Evolutionary conservation across 164 flowering plant species (phyloP), one percentile per base, ranked within the genome.

Genomic region (Stephania yunnanensis): DNA sequence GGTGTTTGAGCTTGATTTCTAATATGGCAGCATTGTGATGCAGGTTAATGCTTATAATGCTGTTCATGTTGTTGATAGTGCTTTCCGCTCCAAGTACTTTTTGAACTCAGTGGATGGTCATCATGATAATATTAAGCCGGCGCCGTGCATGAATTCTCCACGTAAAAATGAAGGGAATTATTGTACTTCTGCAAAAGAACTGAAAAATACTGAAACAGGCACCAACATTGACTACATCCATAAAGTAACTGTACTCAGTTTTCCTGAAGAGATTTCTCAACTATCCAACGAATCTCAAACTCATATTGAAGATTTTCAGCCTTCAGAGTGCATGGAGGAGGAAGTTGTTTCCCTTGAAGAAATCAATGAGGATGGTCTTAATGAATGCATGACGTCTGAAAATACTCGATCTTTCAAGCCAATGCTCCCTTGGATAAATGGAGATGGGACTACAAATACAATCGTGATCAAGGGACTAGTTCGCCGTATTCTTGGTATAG

Each of bases 351-450:
- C 78, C 11, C 22, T 30, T 1, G 83, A 76, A 70, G 72, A 31
- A 70, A 58, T 46, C 46, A 44, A 52, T 17, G 74, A 75, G 58
- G 71, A 30, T 19, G 83, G 83, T 75, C 61, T 22, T 45, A 53
- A 13, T 25, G 64, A 80, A 50, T 63, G 66, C 58, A 58, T 12
- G 20, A 55, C 66, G 70, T 74, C 76, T 58, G 69, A 63, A 74
- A 82, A 81, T 77, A 73, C 81, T 46, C 65, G 69, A 73, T 63
- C 78, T 25, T 85, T 78, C 76, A 74, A 81, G 79, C 97, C 97
- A 50, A 87, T 96, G 84, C 70, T 92, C 73, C 98, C 99, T 66
- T 94, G 99, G 99, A 79, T 95, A 63, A 95, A 95, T 86, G 98
- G 90, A 44, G 97, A 95, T 85, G 97, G 98, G 46, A 87, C 92